These are phyloP conservation scores for Notholithocarpus densiflorus DNA, from an alignment of 306 rosid species.

Conservation along the genomic window DNA sequence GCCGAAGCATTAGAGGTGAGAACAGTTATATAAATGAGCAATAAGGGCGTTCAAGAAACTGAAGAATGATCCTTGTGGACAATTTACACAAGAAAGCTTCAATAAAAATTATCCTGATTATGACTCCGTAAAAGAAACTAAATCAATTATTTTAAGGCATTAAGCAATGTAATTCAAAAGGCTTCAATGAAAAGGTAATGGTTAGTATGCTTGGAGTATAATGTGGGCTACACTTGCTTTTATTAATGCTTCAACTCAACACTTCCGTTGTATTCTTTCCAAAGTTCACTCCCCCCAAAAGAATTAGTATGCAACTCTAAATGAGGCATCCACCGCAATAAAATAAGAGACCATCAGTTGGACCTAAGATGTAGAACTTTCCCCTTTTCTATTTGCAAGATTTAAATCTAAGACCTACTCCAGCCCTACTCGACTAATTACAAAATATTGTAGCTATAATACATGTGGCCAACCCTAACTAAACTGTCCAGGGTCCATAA, in stretches of 20 bases:
- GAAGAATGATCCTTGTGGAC: no score
- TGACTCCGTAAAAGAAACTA: no score
- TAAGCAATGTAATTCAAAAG: no score
- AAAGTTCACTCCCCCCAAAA: neutral
- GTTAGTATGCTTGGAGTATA: neutral
- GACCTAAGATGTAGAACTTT: neutral
- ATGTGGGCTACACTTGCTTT: neutral
- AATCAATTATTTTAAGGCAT: no score
- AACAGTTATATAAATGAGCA: no score
- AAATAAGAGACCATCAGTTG: neutral
- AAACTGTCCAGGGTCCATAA: no score
- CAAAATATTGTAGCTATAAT: neutral
- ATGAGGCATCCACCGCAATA: neutral
- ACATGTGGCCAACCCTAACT: no score
- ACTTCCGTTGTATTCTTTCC: neutral
- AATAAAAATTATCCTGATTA: no score
- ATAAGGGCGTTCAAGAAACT: no score
- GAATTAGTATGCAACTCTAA: neutral
- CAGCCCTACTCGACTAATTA: neutral
- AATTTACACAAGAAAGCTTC: no score
- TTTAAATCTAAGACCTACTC: neutral
- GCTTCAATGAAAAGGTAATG: no score
- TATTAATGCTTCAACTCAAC: neutral
- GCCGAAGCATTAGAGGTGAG: no score
- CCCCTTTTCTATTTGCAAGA: neutral